Percentiles rank a stretch among this genome's conserved stretches.
These are phyloP conservation scores for Handroanthus guayacan DNA, from an alignment of 257 asterid species.

Conservation along the genomic window DNA sequence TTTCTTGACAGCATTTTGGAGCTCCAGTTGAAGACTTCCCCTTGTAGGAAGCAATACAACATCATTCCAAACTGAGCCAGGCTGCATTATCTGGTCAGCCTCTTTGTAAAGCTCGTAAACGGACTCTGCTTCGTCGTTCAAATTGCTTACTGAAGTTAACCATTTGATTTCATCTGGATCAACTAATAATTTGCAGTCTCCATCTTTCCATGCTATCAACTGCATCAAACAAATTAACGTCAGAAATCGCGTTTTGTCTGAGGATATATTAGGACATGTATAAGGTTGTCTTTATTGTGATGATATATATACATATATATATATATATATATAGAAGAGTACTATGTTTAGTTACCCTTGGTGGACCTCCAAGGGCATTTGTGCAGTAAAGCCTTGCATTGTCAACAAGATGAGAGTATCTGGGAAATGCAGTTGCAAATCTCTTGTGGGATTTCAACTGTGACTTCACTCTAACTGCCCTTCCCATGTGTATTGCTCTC, in stretches of 20 bases:
- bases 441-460: slow-evolving; percentile 92
- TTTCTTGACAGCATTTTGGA: slow-evolving; percentile 54
- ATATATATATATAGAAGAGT: not conserved
- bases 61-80: slow-evolving; percentile 75
- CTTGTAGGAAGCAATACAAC: slow-evolving; percentile 60
- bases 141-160: slow-evolving; percentile 53
- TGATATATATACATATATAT: too few relatives aligned
- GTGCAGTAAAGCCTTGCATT: slow-evolving; percentile 87
- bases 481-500: slow-evolving; percentile 85
- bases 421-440: slow-evolving; percentile 77
- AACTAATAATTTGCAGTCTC: slow-evolving; percentile 66
- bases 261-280: too few relatives aligned
- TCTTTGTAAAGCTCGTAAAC: slow-evolving; percentile 65
- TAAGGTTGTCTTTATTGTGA: too few relatives aligned
- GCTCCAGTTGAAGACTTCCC: slow-evolving; percentile 58
- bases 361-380: slow-evolving; percentile 63
- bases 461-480: slow-evolving; percentile 91
- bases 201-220: slow-evolving; percentile 97
- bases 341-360: slow-evolving; percentile 48
- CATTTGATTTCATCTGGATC: slow-evolving; percentile 73
- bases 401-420: slow-evolving; percentile 76
- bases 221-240: slow-evolving; percentile 13
- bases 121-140: slow-evolving; percentile 90
- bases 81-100: slow-evolving; percentile 36
- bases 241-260: not conserved